These are phyloP conservation scores for Chalciporus piperatus DNA, from an alignment of 768 basidiomycete species.

Conservation along the genomic window DNA sequence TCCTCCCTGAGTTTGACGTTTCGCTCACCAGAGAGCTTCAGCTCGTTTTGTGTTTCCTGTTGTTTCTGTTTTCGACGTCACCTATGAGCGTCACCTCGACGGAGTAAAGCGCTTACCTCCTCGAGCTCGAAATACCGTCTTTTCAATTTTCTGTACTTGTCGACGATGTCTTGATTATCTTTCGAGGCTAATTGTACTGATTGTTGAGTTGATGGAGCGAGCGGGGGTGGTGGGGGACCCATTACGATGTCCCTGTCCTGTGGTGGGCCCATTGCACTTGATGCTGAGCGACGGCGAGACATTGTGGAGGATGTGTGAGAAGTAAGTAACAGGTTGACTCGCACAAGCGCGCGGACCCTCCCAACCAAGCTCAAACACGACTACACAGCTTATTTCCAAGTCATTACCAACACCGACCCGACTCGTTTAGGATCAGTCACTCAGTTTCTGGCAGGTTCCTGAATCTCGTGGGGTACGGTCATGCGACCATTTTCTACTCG, in stretches of 20 bases:
- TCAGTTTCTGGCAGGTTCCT: no score
- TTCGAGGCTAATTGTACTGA: conserved; percentile 28
- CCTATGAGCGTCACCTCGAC: not conserved
- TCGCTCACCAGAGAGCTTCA: conserved; percentile 59
- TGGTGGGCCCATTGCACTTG: conserved; percentile 38
- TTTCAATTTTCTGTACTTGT: conserved; percentile 68
- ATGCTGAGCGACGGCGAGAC: conserved; percentile 20
- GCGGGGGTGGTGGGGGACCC: conserved; percentile 44
- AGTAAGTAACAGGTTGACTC: conserved; percentile 15
- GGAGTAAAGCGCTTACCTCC: conserved; percentile 48
- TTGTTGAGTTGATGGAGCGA: conserved; percentile 30
- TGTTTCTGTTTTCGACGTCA: conserved; percentile 42
- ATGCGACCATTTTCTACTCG: no score
- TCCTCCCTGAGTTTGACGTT: conserved; percentile 62
- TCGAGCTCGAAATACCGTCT: conserved; percentile 65
- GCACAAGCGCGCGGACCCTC: conserved; percentile 26
- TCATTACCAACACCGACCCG: not conserved
- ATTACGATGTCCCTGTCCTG: conserved; percentile 51
- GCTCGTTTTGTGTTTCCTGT: conserved; percentile 56
- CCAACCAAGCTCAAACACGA: conserved; percentile 35
- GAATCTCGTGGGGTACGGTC: no score
- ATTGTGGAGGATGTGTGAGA: conserved; percentile 26
- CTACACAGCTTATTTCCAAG: conserved; percentile 27
- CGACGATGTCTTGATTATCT: conserved; percentile 46
- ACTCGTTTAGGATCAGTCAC: not conserved